A percentile compares a stretch with the other conserved stretches of the same genome.
These are phyloP conservation scores for Talaromyces verruculosus DNA, from an alignment of 2,329 filamentous ascomycete species.

Conservation along the genomic window DNA sequence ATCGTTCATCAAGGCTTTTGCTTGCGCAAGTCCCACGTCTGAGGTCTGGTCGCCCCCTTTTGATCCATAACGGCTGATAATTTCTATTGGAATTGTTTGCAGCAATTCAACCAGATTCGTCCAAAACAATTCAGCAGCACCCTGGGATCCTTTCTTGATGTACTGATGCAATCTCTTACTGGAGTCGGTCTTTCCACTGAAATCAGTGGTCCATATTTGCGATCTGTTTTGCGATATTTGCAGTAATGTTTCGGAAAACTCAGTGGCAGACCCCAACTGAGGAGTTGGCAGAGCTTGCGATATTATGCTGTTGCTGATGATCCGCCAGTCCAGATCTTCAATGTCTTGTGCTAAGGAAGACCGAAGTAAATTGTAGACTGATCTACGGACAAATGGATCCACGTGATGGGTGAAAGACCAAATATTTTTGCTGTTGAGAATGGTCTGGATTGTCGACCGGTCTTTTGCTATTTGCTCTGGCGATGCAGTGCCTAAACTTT, in stretches of 20 bases:
- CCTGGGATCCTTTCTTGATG: slow-evolving; percentile 79
- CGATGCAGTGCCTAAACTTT: slow-evolving; percentile 34
- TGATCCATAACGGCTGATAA: slow-evolving; percentile 37
- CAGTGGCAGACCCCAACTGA: slow-evolving; percentile 71
- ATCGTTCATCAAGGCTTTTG: slow-evolving; percentile 63
- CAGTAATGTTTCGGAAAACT: slow-evolving; percentile 67
- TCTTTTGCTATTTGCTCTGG: slow-evolving; percentile 60
- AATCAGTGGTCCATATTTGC: slow-evolving; percentile 70
- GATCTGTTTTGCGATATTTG: slow-evolving; percentile 65
- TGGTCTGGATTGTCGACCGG: slow-evolving; percentile 61
- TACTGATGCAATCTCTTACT: slow-evolving; percentile 66
- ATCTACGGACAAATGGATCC: slow-evolving; percentile 59
- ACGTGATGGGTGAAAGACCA: slow-evolving; percentile 60
- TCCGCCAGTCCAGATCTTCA: slow-evolving; percentile 59
- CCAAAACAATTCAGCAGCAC: slow-evolving; percentile 74
- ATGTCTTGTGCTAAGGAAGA: slow-evolving; percentile 52
- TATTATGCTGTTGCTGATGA: slow-evolving; percentile 68
- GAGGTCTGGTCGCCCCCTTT: slow-evolving; percentile 26
- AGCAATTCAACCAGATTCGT: slow-evolving; percentile 63
- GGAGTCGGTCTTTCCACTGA: slow-evolving; percentile 57
- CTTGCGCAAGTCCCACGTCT: slow-evolving; percentile 48
- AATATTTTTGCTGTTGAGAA: slow-evolving; percentile 63
- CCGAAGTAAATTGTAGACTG: slow-evolving; percentile 58
- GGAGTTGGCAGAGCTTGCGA: slow-evolving; percentile 69
- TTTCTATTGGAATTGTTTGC: slow-evolving; percentile 52